phyloP scores from a whole-genome alignment of 169 alveolate genomes.

The Theileria equi region DNA sequence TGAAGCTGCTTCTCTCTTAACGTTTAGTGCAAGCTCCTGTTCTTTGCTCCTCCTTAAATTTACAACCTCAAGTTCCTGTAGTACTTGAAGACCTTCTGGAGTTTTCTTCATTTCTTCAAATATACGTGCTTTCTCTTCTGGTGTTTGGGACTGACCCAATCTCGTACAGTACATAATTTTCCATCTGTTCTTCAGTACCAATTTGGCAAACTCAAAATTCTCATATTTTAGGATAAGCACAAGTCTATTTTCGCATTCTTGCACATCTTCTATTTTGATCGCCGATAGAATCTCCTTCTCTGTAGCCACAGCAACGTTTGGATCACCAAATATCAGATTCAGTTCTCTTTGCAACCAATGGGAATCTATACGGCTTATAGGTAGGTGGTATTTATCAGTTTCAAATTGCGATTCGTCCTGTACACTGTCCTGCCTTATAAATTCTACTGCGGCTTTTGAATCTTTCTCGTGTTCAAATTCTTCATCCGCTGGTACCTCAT shows the following conservation, averaged over 20 bases:
- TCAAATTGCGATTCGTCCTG: constrained; percentile 58
- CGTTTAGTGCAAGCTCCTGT: constrained; percentile 73
- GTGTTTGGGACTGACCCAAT: constrained; percentile 92
- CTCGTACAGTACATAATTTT: constrained; percentile 89
- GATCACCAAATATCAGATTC: constrained; percentile 77
- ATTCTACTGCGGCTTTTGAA: constrained; percentile 16
- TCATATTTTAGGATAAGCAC: constrained; percentile 88
- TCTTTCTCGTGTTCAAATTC: constrained; percentile 45
- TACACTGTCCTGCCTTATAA: constrained; percentile 61
- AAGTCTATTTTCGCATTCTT: constrained; percentile 91
- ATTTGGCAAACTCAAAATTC: constrained; percentile 87
- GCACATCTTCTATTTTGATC: constrained; percentile 81
- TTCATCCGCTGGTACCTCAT: constrained; percentile 46
- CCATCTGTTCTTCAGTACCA: constrained; percentile 83
- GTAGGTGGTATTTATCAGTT: constrained; percentile 72
- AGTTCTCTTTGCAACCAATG: constrained; percentile 95
- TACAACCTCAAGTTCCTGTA: constrained; percentile 78
- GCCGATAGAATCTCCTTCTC: constrained; percentile 84
- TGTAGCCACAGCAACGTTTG: constrained; percentile 81
- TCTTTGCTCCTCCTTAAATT: constrained; percentile 73
- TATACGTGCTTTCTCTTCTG: constrained; percentile 82
- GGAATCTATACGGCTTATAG: constrained; percentile 86
- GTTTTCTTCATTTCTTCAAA: constrained; percentile 76
- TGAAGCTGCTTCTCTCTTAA: constrained; percentile 79
- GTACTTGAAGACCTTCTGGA: constrained; percentile 84